Base-by-base conservation (phyloP, 2,329 filamentous ascomycete species). In the Pseudogymnoascus sp. region DNA sequence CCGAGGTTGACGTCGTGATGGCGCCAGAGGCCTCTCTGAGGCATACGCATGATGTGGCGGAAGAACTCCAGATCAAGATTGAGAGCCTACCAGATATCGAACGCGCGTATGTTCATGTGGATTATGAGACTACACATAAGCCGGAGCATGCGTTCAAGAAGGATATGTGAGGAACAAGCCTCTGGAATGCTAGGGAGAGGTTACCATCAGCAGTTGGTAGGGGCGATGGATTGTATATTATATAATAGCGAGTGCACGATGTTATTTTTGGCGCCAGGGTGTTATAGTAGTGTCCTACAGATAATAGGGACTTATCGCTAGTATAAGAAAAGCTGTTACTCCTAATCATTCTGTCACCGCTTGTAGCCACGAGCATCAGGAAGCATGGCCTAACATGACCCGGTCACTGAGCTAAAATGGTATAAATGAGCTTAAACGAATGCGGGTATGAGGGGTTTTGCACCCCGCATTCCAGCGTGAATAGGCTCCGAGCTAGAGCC, bases 1-100 rank as follows among this genome's bases (percentile, higher is more conserved):
- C 95, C 66, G 94, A 99, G 77, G 90, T 97, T 35, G 94, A 99
- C 71, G 85, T 97, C 60, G 92, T 97, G 68, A 96, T 97, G 90
- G 84, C 92, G 66, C 83, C 86, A 0, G 77, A 83, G 1, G 82
- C 85, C 59, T 83, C 84, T 1, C 80, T 99, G 13, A 79, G 82
- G 63, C 85, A 85, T 58, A 94, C 91, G 0, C 94, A 99, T 72
- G 94, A 99, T 69, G 83, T 96, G 10, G 92, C 94, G 0, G 94
- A 99, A 74, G 91, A 88, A 67, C 78, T 99, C 67, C 94, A 99
- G 78, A 88, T 88, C 63, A 97, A 97, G 77, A 79, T 97, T 2
- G 94, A 99, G 79, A 89, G 86, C 60, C 74, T 99, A 64, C 92
- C 94, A 0, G 87, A 96, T 70, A 86, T 97, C 8, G 94, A 97